phyloP scores from a whole-genome alignment of 129 eudicot species.

The Artemisia annua region DNA sequence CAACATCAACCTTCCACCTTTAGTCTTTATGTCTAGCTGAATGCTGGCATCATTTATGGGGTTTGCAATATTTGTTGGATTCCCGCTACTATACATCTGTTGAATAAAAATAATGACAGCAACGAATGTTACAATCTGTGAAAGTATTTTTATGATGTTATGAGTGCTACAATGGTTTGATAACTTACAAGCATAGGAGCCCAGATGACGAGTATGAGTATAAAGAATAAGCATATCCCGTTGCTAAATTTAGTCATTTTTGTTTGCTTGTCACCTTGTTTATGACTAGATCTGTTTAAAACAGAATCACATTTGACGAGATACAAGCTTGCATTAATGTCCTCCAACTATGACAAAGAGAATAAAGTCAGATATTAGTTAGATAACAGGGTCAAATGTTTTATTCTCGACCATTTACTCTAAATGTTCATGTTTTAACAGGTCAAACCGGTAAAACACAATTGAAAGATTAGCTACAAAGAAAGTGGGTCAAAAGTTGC shows the following conservation, averaged over 20 bases:
- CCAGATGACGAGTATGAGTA: slow-evolving; percentile 50
- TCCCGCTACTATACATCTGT: slow-evolving; percentile 66
- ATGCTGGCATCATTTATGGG: slow-evolving; percentile 59
- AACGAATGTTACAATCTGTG: neutral
- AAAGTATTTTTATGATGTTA: neutral
- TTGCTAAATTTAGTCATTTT: slow-evolving; percentile 50
- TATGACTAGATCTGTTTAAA: slow-evolving; percentile 45
- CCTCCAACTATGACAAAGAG: slow-evolving; percentile 43
- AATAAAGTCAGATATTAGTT: slow-evolving; percentile 9
- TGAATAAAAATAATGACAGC: neutral
- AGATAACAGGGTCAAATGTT: neutral
- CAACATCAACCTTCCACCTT: slow-evolving; percentile 41
- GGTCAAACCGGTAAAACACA: neutral
- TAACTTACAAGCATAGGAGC: slow-evolving; percentile 61
- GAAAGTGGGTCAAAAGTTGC: neutral
- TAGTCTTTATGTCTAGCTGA: slow-evolving; percentile 46
- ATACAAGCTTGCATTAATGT: slow-evolving; percentile 56
- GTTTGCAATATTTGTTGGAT: slow-evolving; percentile 58
- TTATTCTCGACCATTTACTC: neutral
- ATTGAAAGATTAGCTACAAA: neutral
- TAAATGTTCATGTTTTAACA: neutral
- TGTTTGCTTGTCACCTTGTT: slow-evolving; percentile 51
- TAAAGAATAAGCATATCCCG: slow-evolving; percentile 53
- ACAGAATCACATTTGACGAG: slow-evolving; percentile 57
- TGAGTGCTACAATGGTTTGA: neutral